Conservation (phyloP, 163 green algal species). For the Scenedesmus sp. region DNA sequence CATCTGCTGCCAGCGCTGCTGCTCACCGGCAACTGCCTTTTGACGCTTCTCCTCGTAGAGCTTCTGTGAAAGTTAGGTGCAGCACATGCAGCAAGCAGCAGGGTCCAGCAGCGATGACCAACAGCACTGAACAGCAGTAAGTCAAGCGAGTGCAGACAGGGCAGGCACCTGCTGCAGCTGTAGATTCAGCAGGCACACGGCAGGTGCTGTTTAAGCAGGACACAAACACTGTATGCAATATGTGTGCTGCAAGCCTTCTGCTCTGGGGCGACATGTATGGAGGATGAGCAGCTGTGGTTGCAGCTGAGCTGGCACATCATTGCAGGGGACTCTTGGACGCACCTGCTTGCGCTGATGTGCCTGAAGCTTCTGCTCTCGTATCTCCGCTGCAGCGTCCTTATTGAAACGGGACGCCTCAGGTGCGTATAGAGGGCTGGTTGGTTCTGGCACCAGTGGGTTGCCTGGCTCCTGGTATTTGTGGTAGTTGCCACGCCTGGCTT, state of each 20-base stretch:
- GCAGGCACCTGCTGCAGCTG: not conserved
- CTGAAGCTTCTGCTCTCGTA: constrained; percentile 43
- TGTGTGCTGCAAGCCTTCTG: no score
- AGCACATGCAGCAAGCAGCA: not conserved
- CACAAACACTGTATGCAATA: not conserved
- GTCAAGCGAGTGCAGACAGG: not conserved
- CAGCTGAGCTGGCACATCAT: not conserved
- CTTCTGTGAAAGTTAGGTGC: no score
- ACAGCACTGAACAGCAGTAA: not conserved
- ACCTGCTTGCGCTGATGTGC: constrained; percentile 33
- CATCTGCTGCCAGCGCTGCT: constrained; percentile 43
- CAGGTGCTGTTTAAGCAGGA: not conserved
- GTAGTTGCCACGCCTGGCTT: not conserved
- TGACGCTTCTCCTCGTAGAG: constrained; percentile 38
- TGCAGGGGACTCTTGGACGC: not conserved
- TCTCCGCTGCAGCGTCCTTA: constrained; percentile 38
- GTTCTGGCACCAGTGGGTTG: constrained; percentile 48
- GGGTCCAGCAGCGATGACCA: not conserved
- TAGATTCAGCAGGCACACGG: not conserved
- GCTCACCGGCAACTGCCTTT: not conserved
- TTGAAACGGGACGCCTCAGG: constrained; percentile 27
- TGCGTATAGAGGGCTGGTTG: constrained; percentile 38
- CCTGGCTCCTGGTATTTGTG: constrained; percentile 27
- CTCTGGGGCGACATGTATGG: not conserved
- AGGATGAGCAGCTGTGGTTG: not conserved